Evolutionary conservation across 306 rosid species (phyloP), one percentile per base, ranked within the genome.

Genomic region (Gastrolobium bilobum): DNA sequence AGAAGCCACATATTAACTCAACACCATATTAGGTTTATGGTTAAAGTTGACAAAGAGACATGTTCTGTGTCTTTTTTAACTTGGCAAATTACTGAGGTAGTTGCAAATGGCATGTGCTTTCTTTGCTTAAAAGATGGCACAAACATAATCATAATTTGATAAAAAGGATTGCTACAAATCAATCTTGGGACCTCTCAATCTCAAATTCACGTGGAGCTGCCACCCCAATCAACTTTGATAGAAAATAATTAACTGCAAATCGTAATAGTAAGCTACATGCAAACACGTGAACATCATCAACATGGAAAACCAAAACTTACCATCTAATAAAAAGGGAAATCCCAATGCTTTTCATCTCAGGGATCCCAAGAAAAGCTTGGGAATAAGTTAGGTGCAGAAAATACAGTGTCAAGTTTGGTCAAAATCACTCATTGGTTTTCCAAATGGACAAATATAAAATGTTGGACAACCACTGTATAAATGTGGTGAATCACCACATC

Each of bases 401-500:
- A 51, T 67, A 20, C 9, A 11, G 52, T 63, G 52, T 68, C 52
- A 66, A 59, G n/a, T n/a, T 67, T 39, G 70, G 80, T 82, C 81
- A 86, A 84, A 77, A 71, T 74, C 48, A 73, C 69, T 76, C 47
- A 39, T 73, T 52, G 7, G 47, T 76, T 34, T 50, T 62, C 62
- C 78, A 69, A 46, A 52, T 38, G 34, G 76, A 74, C 74, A 75
- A 59, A 79, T 44, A 67, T 79, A 52, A 51, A 52, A 69, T 33
- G 82, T 33, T 67, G 60, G 44, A 43, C 44, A 35, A 20, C 48
- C 69, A 44, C 14, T 42, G 40, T 5, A 50, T 2, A 29, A 48
- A 73, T 59, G 52, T 59, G 69, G 60, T 42, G 11, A 50, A 61
- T 53, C 31, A 83, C 61, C 51, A 79, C 68, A 71, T 72, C 66